Percentiles rank a stretch among this genome's conserved stretches.
These are phyloP conservation scores for Blastobotrys illinoisensis DNA, from an alignment of 1,139 yeast species.

Conservation along the genomic window DNA sequence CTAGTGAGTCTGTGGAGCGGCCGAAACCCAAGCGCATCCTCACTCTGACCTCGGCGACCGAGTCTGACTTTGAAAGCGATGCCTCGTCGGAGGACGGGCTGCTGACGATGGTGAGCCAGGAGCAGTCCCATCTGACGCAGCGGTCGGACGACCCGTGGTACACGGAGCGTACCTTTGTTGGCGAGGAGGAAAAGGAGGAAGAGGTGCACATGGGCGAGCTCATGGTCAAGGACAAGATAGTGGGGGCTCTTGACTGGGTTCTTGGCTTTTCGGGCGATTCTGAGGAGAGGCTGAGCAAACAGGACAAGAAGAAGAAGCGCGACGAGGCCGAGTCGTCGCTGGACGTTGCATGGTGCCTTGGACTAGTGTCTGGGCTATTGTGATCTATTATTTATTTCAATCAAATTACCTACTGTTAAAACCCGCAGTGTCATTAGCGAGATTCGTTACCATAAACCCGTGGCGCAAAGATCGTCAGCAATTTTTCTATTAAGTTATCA, in stretches of 20 bases:
- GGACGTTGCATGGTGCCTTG: slow-evolving; percentile 24
- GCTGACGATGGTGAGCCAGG: slow-evolving; percentile 14
- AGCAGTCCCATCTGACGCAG: slow-evolving; percentile 8
- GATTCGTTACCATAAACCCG: too few species aligned
- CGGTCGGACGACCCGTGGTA: slow-evolving; percentile 12
- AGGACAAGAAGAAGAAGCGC: slow-evolving; percentile 18
- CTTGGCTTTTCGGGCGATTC: slow-evolving; percentile 17
- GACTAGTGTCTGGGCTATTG: slow-evolving; percentile 10
- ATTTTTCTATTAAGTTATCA: not conserved
- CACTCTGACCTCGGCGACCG: not conserved
- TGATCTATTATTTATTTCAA: not conserved
- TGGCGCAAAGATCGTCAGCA: too few species aligned
- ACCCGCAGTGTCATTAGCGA: too few species aligned
- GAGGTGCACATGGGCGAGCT: slow-evolving; percentile 16
- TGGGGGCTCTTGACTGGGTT: slow-evolving; percentile 26
- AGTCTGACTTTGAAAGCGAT: slow-evolving; percentile 3
- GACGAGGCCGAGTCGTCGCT: slow-evolving; percentile 17
- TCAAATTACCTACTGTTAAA: not conserved
- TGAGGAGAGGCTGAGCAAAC: slow-evolving; percentile 11
- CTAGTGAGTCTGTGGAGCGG: not conserved
- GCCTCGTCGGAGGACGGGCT: slow-evolving; percentile 16
- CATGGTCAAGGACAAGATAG: slow-evolving; percentile 17
- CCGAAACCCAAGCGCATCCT: not conserved
- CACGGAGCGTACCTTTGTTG: slow-evolving; percentile 12
- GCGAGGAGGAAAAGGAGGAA: slow-evolving; percentile 13